Base-by-base conservation (phyloP, 768 basidiomycete genomes). In the Rhodotorula graminis region DNA sequence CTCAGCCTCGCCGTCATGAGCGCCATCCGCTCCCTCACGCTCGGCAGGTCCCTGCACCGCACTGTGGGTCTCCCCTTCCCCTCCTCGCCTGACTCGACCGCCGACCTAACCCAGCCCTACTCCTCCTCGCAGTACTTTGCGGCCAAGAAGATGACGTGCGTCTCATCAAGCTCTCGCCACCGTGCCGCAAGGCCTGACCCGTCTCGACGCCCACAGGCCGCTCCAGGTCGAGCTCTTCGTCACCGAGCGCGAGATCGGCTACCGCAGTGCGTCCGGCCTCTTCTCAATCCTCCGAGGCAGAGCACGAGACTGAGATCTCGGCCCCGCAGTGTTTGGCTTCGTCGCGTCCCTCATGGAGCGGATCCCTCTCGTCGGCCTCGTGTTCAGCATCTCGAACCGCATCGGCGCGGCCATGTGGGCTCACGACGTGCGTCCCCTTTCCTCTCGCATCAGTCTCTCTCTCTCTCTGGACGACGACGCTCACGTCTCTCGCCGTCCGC, bases 351-450 rank as follows among this genome's bases (percentile, higher is more conserved):
- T 83, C 7, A 58, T 82, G 18, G 83, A 84, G 67, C 76, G 79
- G 19, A 69, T 83, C 23, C 83, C 83, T 0, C 77, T 84, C 67
- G 47, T 82, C 47, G 83, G 83, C 8, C 71, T 83, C 27, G 77
- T 82, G 61, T 80, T 83, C 70, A 78, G 76, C 69, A 80, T 84
- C 61, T 82, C 81, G 29, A 83, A 83, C 69, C 65, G 82, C 16
- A 81, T 84, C 55, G 75, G 76, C 14, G 73, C 77, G 2, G 75
- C 77, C 0, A 78, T 78, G 77, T 77, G 74, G 69, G 73, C 76
- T 7, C 63, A 65, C 61, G 73, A 72, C 23, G 71, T 72, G 31
- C 12, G 71, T 56, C 10, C n/a, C 27, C 31, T 58, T 57, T 4
- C 25, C 33, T 40, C 23, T 25, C 8, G n/a, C n/a, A n/a, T n/a